phyloP scores from a whole-genome alignment of 225 moss, liverwort and hornwort genomes.

The Bryum argenteum region DNA sequence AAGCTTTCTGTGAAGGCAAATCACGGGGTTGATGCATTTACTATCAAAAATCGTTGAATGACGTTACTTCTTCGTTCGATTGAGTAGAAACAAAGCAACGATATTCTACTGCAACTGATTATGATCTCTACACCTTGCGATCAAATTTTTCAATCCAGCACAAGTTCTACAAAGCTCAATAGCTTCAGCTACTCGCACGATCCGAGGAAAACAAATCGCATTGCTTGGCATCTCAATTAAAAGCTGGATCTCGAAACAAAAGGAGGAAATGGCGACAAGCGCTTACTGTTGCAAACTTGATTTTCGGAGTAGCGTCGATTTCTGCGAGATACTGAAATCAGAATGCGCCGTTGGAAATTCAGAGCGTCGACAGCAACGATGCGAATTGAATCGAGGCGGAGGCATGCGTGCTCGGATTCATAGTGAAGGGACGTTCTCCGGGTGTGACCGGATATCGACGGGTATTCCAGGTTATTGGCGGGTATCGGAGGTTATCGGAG shows the following conservation, averaged over 20 bases:
- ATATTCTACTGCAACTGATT: not conserved
- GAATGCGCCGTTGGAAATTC: not conserved
- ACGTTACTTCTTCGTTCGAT: not conserved
- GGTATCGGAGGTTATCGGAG: not conserved
- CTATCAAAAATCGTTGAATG: too few relatives aligned
- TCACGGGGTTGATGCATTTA: too few relatives aligned
- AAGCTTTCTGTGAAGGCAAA: too few relatives aligned
- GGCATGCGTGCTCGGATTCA: not conserved
- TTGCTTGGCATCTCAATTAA: not conserved
- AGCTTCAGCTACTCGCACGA: not conserved
- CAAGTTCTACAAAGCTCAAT: too few relatives aligned
- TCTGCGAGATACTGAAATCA: not conserved
- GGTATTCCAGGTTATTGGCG: not conserved
- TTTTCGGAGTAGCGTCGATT: not conserved
- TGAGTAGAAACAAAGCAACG: not conserved
- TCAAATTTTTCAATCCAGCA: too few relatives aligned
- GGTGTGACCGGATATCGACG: not conserved
- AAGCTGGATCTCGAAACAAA: not conserved
- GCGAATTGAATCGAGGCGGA: accelerated
- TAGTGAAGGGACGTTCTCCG: not conserved
- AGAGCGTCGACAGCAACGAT: not conserved
- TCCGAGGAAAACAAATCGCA: not conserved
- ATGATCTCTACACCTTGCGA: not conserved
- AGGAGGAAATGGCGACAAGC: not conserved
- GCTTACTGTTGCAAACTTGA: not conserved